phyloP scores from a whole-genome alignment of 345 rosid genomes.

The Bruguiera gymnorhiza region DNA sequence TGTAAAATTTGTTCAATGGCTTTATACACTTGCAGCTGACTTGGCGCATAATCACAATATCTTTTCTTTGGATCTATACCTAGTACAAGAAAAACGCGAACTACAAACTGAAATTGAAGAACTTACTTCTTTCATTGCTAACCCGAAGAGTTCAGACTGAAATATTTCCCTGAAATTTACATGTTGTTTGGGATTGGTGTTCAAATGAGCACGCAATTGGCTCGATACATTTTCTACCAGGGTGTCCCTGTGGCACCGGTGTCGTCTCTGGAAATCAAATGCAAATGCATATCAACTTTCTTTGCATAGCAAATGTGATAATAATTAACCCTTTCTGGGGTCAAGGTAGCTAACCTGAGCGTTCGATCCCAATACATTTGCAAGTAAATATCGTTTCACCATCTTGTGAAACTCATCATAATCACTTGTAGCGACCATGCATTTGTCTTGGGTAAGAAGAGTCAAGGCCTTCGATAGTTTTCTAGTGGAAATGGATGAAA shows the following conservation, averaged over 20 bases:
- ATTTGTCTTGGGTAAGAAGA: slow-evolving; percentile 62
- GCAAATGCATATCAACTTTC: slow-evolving; percentile 4
- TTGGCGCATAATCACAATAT: neutral
- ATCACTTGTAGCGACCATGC: slow-evolving; percentile 90
- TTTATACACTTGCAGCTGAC: neutral
- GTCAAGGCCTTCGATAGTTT: slow-evolving; percentile 39
- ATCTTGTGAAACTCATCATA: slow-evolving; percentile 68
- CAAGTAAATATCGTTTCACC: slow-evolving; percentile 48
- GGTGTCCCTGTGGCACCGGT: slow-evolving; percentile 50
- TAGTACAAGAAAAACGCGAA: neutral
- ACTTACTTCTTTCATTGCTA: slow-evolving; percentile 43
- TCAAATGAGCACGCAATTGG: slow-evolving; percentile 37
- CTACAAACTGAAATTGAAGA: neutral
- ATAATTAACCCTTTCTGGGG: neutral
- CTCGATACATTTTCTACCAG: slow-evolving; percentile 52
- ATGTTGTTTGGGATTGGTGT: slow-evolving; percentile 35
- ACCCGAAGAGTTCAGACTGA: slow-evolving; percentile 64
- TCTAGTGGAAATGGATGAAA: no score
- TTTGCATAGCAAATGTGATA: slow-evolving; percentile 30
- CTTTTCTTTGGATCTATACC: neutral
- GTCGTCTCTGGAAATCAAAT: slow-evolving; percentile 44
- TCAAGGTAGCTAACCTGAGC: slow-evolving; percentile 56
- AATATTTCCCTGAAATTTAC: slow-evolving; percentile 74
- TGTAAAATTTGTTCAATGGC: slow-evolving; percentile 38
- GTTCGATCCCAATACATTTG: slow-evolving; percentile 52